Conservation (phyloP, 495 filamentous ascomycete species). For the Xylaria bambusicola region DNA sequence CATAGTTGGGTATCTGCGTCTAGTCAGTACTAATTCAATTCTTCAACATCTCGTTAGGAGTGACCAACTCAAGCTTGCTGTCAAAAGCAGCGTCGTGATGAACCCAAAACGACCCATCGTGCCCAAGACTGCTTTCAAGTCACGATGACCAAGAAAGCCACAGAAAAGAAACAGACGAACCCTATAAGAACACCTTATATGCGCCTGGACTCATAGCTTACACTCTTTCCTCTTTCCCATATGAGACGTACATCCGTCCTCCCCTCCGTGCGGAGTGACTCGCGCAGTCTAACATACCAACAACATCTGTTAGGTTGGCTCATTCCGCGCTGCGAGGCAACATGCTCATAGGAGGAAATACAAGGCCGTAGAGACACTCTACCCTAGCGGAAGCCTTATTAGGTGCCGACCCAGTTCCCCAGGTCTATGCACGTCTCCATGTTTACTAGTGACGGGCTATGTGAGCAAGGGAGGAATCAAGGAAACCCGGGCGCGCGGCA, state of each 20-base stretch:
- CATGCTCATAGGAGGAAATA: slow-evolving; percentile 17
- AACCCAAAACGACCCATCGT: slow-evolving; percentile 25
- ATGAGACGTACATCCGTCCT: neutral
- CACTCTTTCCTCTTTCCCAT: neutral
- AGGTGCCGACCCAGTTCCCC: neutral
- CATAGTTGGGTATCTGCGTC: slow-evolving; percentile 27
- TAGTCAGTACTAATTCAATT: slow-evolving; percentile 19
- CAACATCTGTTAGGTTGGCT: neutral
- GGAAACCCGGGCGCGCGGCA: slow-evolving; percentile 3
- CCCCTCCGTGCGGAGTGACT: slow-evolving; percentile 2
- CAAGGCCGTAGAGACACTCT: neutral
- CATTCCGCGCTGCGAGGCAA: slow-evolving; percentile 2
- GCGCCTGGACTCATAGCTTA: neutral
- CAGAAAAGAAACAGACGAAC: slow-evolving; percentile 5
- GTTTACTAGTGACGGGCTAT: slow-evolving; percentile 2
- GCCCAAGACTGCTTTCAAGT: slow-evolving; percentile 10
- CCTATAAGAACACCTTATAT: slow-evolving; percentile 16
- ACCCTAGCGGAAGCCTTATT: neutral
- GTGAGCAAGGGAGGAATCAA: slow-evolving; percentile 3
- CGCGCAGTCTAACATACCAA: neutral
- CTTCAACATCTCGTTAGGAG: neutral
- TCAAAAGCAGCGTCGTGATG: slow-evolving; percentile 24
- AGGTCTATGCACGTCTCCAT: neutral
- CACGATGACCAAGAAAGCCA: neutral
- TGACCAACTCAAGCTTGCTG: slow-evolving; percentile 26